Evolutionary conservation across 2,329 filamentous ascomycete species (phyloP), one percentile per base, ranked within the genome.

Genomic region (Cytospora piceae): DNA sequence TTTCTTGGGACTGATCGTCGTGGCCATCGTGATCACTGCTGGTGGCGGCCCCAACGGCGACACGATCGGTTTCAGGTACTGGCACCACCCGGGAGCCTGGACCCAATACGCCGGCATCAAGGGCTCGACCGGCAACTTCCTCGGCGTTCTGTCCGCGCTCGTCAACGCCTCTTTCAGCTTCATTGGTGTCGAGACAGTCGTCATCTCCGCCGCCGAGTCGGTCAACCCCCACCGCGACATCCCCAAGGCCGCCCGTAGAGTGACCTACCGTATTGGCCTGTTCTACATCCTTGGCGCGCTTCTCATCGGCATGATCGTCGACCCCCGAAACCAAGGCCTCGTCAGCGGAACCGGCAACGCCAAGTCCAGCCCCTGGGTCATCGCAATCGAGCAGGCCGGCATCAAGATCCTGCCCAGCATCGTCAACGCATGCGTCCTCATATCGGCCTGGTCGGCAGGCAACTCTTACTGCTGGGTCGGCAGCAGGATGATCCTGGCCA

Each of bases 401-500:
- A 69, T 69, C 51, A 65, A 51, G n/a, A 24, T 63, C 17, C 49
- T 69, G 52, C 68, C 68, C 32, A 67, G 66, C 55, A 68, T 69
- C 59, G 64, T 69, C 53, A 70, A 70, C 63, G 67, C 67, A 0
- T 63, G 65, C 6, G 74, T 79, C 60, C 72, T 79, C 27, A 67
- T 77, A 3, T 73, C 75, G 17, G 77, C 77, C 20, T 79, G 77
- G 76, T 77, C 76, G 2, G 77, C 77, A 0, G 77, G 77, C 22
- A 78, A 78, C 68, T 78, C 77, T 1, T 78, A 78, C 71, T 78
- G 76, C 71, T 79, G 77, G 76, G 76, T 78, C 22, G 77, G 77
- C 9, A 89, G 86, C 57, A 87, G 90, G 72, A 86, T 92, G 27
- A 80, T 93, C 11, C 87, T 90, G 72, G 88, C 87, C 65, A 85